Evolutionary conservation across 805 yeast genomes (phyloP).

Genomic region (Cyberlindnera maritima): DNA sequence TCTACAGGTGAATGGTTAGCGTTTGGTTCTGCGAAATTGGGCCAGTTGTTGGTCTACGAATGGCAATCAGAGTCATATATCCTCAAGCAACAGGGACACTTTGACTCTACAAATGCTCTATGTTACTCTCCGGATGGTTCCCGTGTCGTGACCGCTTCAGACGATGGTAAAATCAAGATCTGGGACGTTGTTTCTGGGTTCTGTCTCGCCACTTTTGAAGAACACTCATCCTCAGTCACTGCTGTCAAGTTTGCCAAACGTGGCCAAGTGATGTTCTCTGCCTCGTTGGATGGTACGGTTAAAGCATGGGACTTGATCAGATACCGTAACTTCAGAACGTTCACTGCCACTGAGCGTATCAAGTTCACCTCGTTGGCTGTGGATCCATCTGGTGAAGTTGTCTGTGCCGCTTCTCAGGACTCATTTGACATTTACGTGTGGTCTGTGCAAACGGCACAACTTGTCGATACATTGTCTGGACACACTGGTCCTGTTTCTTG

Average conservation of each 20-base stretch:
- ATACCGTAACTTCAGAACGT: conserved; percentile 90
- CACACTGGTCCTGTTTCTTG: conserved; percentile 95
- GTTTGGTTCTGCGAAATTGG: conserved; percentile 84
- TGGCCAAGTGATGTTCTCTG: conserved; percentile 88
- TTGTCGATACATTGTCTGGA: conserved; percentile 83
- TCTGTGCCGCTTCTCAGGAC: conserved; percentile 91
- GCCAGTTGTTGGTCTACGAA: conserved; percentile 95
- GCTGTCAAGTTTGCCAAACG: conserved; percentile 81
- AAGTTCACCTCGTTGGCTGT: conserved; percentile 89
- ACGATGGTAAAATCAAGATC: conserved; percentile 93
- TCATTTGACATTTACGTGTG: conserved; percentile 90
- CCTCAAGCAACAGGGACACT: conserved; percentile 95
- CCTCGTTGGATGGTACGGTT: conserved; percentile 94
- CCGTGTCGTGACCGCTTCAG: conserved; percentile 87
- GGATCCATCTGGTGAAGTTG: conserved; percentile 96
- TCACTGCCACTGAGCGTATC: conserved; percentile 84
- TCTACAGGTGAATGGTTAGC: conserved; percentile 95
- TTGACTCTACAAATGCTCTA: conserved; percentile 80
- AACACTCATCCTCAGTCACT: conserved; percentile 87
- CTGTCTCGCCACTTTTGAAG: conserved; percentile 87
- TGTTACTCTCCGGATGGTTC: conserved; percentile 95
- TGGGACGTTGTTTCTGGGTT: conserved; percentile 96
- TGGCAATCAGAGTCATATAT: conserved; percentile 98
- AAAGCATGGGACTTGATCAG: conserved; percentile 96
- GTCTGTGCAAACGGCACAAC: conserved; percentile 95